Base-by-base conservation (phyloP, 495 filamentous ascomycete species). In the Xylaria curta region DNA sequence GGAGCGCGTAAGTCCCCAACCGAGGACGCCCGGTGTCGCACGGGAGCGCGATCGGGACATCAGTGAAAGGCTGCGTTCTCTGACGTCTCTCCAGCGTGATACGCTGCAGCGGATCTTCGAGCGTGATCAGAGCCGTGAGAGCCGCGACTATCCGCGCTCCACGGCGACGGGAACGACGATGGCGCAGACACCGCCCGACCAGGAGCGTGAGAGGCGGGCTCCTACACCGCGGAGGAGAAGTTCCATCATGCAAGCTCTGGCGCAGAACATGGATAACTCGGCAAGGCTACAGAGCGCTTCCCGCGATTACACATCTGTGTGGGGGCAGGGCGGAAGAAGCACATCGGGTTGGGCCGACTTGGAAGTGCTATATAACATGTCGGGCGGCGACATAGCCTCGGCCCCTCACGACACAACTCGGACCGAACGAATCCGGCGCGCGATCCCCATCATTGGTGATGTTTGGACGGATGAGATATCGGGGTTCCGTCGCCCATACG, bases 321-420 rank as follows among this genome's bases (percentile, higher is more conserved):
- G 61, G 61, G 69, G 69, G 3, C 63, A 65, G 49, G n/a, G n/a
- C 4, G 69, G 74, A 9, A 66, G 71, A 66, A 63, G 51, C 26
- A 66, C 44, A 1, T 59, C 80, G 74, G 72, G 80, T 21, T 81
- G 81, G 81, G 61, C 76, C 1, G 80, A 81, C 19, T 66, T 79
- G 0, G 81, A 82, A 42, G 66, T 76, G 15, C 68, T 82, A 17
- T 81, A 81, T 61, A 79, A 74, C 70, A 71, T 76, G 53, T 69
- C 73, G 13, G 63, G 70, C 21, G 76, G 76, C 46, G 70, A 73
- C 24, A 58, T 44, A 6, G 36, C 62, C 31, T 26, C 19, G 24
- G 54, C 51, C 15, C 49, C 47, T 19, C 53, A 67, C 42, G 75
- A 75, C 33, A 62, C 58, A 15, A 40, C 65, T 60, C 75, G 74